These are phyloP conservation scores for Candida nemodendra DNA, from an alignment of 805 yeast species.

Conservation along the genomic window DNA sequence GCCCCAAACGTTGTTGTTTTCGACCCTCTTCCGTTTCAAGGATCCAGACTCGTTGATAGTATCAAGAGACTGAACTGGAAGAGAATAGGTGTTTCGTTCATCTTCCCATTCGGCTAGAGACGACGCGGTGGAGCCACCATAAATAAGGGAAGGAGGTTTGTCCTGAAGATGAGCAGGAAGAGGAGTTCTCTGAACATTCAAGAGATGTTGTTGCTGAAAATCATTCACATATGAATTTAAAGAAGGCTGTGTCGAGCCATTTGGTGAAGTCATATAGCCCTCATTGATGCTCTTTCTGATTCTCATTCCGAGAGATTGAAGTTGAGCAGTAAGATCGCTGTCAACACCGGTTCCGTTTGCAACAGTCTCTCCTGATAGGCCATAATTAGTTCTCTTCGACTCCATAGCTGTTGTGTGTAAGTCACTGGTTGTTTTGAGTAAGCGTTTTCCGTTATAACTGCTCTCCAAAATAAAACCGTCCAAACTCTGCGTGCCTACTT, in stretches of 20 bases:
- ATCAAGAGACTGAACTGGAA: constrained; percentile 1
- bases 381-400: constrained; percentile 3
- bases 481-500: too few species aligned
- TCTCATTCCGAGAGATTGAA: constrained; percentile 67
- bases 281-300: constrained; percentile 65
- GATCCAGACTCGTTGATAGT: not conserved
- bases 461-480: too few species aligned
- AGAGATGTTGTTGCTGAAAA: constrained; percentile 19
- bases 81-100: constrained; percentile 18
- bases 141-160: constrained; percentile 46
- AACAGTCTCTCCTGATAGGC: not conserved
- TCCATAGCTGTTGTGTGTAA: too few species aligned
- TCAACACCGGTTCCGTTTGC: not conserved
- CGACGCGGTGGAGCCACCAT: constrained; percentile 44
- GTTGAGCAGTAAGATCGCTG: constrained; percentile 32
- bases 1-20: constrained; percentile 7
- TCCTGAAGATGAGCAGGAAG: constrained; percentile 36
- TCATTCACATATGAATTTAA: constrained; percentile 11
- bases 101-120: constrained; percentile 45
- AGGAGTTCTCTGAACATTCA: constrained; percentile 34
- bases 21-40: constrained; percentile 14
- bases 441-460: too few species aligned
- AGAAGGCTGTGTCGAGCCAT: not conserved
- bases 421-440: too few species aligned
- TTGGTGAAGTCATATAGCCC: constrained; percentile 43